phyloP scores from a whole-genome alignment of 306 rosid genomes.

The Glycyrrhiza uralensis region DNA sequence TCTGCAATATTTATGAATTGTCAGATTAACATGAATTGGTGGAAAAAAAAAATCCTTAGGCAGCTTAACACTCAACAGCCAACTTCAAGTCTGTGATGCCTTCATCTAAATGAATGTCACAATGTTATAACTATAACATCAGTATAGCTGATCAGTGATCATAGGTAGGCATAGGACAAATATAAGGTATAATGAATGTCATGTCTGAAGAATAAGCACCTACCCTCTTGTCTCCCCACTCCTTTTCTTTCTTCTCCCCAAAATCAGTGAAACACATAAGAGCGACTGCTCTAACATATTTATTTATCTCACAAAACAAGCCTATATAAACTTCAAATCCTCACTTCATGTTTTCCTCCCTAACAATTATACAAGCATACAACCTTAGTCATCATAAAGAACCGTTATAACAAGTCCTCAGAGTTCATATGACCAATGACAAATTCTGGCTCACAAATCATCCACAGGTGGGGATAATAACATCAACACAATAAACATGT shows the following conservation, averaged over 20 bases:
- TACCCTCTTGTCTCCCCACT: background rate
- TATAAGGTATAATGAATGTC: background rate
- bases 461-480: background rate
- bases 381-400: background rate
- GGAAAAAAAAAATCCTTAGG: background rate
- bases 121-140: background rate
- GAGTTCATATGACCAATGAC: background rate
- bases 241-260: background rate
- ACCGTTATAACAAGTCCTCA: background rate
- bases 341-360: background rate
- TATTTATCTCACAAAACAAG: background rate
- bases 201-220: background rate
- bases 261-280: background rate
- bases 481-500: background rate
- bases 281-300: background rate
- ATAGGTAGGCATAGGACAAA: background rate
- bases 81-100: background rate
- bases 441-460: background rate
- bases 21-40: background rate
- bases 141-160: background rate
- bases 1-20: constrained; percentile 28
- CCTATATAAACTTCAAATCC: background rate
- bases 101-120: background rate
- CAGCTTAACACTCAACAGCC: background rate
- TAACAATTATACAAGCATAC: background rate